These are phyloP conservation scores for Spiromastix sp. DNA, from an alignment of 2,329 filamentous ascomycete species.

Conservation along the genomic window DNA sequence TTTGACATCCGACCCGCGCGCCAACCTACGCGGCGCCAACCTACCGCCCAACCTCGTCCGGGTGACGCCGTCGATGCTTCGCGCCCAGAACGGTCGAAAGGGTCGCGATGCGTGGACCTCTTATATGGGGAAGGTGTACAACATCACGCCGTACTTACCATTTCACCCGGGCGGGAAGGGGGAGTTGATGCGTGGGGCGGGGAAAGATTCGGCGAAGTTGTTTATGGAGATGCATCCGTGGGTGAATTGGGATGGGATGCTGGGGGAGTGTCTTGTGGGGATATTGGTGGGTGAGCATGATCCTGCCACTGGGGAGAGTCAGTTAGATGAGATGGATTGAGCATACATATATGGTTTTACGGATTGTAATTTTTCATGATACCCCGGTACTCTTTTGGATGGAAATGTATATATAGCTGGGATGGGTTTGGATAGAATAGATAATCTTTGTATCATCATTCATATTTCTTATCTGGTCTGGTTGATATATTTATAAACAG, in stretches of 20 bases:
- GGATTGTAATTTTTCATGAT: too few relatives aligned
- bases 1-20: constrained; percentile 50
- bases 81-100: constrained; percentile 67
- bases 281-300: constrained; percentile 49
- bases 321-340: constrained; percentile 53
- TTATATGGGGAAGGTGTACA: constrained; percentile 85
- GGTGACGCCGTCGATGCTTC: constrained; percentile 74
- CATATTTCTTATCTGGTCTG: too few relatives aligned
- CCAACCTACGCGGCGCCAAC: constrained; percentile 54
- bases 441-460: too few relatives aligned
- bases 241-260: constrained; percentile 60
- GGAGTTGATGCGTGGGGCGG: constrained; percentile 53
- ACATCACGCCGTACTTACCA: constrained; percentile 76
- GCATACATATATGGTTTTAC: too few relatives aligned
- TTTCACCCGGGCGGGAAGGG: constrained; percentile 75
- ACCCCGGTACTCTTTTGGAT: too few relatives aligned
- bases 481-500: too few relatives aligned
- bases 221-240: constrained; percentile 57
- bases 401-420: too few relatives aligned
- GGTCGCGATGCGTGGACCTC: constrained; percentile 85
- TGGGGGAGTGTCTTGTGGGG: constrained; percentile 51
- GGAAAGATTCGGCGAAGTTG: constrained; percentile 53
- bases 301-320: constrained; percentile 18
- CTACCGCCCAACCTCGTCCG: constrained; percentile 48
- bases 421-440: too few relatives aligned